Conservation (phyloP, 495 filamentous ascomycete genomes). For the Eremomyces bilateralis region DNA sequence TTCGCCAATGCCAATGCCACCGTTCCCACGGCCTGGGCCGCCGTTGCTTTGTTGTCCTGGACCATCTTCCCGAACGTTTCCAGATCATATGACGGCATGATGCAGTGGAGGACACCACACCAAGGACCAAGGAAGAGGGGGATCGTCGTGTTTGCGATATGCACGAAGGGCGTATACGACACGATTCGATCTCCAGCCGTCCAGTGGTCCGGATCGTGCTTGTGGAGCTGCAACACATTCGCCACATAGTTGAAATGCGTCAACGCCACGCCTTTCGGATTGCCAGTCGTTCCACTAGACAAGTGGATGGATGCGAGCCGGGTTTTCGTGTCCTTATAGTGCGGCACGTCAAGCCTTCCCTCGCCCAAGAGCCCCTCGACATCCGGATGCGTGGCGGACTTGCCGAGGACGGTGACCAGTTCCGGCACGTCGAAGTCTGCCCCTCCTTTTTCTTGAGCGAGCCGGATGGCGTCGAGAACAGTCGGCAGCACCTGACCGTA, state of each 20-base stretch:
- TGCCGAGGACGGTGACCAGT: slow-evolving; percentile 5
- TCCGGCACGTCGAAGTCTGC: background rate
- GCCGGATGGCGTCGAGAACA: slow-evolving; percentile 3
- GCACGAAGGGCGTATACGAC: slow-evolving; percentile 20
- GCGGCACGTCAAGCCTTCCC: slow-evolving; percentile 16
- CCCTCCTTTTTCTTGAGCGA: background rate
- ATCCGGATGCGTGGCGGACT: background rate
- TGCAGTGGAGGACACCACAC: slow-evolving; percentile 6
- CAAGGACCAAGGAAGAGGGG: slow-evolving; percentile 13
- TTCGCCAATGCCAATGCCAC: slow-evolving; percentile 7
- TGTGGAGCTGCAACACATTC: slow-evolving; percentile 15
- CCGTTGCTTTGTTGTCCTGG: slow-evolving; percentile 4
- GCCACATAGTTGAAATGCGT: slow-evolving; percentile 9
- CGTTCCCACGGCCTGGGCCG: slow-evolving; percentile 5
- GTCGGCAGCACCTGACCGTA: slow-evolving; percentile 10
- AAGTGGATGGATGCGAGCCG: slow-evolving; percentile 7
- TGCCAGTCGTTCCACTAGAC: slow-evolving; percentile 7
- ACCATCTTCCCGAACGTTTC: slow-evolving; percentile 6
- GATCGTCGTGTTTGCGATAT: slow-evolving; percentile 20
- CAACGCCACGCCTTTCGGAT: slow-evolving; percentile 8
- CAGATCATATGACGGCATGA: slow-evolving; percentile 6
- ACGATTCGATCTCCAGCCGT: slow-evolving; percentile 11
- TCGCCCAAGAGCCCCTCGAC: background rate
- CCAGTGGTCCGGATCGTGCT: slow-evolving; percentile 17
- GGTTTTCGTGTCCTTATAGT: slow-evolving; percentile 12